Base-by-base conservation (phyloP, 495 filamentous ascomycete genomes). In the Penicillium canariense region DNA sequence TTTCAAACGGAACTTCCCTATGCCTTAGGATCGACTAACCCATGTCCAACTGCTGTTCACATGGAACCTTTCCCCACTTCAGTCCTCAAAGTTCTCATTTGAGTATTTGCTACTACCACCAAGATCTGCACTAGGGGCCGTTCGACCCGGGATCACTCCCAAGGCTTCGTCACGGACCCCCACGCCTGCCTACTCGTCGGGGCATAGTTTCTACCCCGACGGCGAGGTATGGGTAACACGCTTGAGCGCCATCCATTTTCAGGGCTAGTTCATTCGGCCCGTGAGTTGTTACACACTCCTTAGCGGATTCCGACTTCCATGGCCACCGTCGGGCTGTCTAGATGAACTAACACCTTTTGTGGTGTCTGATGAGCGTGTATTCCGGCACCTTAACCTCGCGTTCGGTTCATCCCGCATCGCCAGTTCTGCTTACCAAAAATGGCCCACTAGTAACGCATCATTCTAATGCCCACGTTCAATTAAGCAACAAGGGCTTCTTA, bases 81-180 rank as follows among this genome's bases (percentile, higher is more conserved):
- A 40, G 36, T 40, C 36, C 36, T 40, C 36, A 40, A 40, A 40
- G 36, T 40, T 40, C 36, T 40, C 36, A 40, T 40, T 40, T 40
- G 36, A 40, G 36, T 40, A 40, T 40, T 40, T 40, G 36, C 36
- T 40, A 40, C 36, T 40, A 40, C 36, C 36, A 40, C 36, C 36
- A 40, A 40, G 36, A 40, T 40, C 36, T 40, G 36, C 36, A 40
- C 36, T 40, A 40, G 36, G 36, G 36, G 36, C 36, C 36, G 36
- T 40, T 40, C 36, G 36, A 40, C 36, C 36, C 36, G 36, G 36
- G 36, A 40, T 40, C 36, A 40, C 36, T 40, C 36, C 36, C 36
- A 40, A 40, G 36, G 36, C 36, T 40, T 40, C 36, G 36, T 40
- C 36, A 40, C n/a, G n/a, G n/a, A n/a, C n/a, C n/a, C n/a, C n/a